Percentiles rank a stretch among this genome's conserved stretches.
Conservation (phyloP, 257 asterid species). For the Capsicum chinense region DNA sequence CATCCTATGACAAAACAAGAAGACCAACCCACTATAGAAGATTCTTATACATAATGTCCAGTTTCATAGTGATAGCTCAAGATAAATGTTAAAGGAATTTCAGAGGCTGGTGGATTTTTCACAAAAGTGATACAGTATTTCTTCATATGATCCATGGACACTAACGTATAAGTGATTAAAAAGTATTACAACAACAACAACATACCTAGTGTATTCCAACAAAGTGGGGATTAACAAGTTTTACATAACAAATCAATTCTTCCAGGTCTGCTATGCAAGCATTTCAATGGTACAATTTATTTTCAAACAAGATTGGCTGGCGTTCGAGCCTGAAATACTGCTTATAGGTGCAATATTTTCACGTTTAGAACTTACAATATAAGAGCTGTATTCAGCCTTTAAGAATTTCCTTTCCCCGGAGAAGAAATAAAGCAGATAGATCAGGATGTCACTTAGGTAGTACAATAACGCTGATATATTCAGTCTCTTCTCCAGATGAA, state of each 20-base stretch:
- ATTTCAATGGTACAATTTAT: background rate
- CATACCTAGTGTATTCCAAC: too few relatives aligned
- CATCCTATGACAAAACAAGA: background rate
- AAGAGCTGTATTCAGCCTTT: background rate
- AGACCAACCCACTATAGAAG: background rate
- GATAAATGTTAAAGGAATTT: background rate
- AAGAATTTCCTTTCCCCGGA: background rate
- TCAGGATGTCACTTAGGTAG: conserved; percentile 7
- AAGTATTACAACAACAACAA: background rate
- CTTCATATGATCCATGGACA: background rate
- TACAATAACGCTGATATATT: background rate
- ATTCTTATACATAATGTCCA: background rate
- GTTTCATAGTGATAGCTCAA: background rate
- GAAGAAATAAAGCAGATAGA: background rate
- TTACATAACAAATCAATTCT: background rate
- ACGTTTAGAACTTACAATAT: background rate
- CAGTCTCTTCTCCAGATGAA: conserved; percentile 13
- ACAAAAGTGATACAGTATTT: background rate
- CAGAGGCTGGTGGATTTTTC: background rate
- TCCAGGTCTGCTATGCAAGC: background rate
- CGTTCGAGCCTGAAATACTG: background rate
- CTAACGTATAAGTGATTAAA: background rate
- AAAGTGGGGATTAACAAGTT: background rate
- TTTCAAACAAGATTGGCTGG: background rate
- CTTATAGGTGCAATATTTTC: background rate